These are phyloP conservation scores for Termitomyces sp. DNA, from an alignment of 768 basidiomycete species.

Conservation along the genomic window DNA sequence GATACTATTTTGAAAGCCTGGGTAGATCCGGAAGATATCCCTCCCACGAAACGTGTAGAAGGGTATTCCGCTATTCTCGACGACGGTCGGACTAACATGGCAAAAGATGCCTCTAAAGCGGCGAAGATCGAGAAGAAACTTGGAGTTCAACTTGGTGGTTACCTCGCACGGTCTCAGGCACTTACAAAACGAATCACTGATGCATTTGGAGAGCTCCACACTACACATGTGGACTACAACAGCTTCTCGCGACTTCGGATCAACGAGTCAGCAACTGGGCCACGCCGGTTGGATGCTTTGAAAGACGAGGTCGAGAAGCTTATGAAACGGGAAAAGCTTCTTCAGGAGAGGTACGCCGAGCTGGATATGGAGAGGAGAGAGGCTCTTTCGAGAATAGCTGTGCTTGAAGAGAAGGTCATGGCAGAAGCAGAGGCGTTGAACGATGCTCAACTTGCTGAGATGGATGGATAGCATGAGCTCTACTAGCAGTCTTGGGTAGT, in stretches of 20 bases:
- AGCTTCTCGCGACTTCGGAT: slow-evolving; percentile 72
- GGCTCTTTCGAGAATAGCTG: slow-evolving; percentile 50
- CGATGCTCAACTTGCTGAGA: slow-evolving; percentile 67
- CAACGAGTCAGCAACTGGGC: slow-evolving; percentile 75
- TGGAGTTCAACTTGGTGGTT: slow-evolving; percentile 84
- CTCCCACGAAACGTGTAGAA: slow-evolving; percentile 52
- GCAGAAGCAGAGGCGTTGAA: slow-evolving; percentile 79
- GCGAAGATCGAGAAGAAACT: slow-evolving; percentile 91
- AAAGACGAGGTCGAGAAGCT: slow-evolving; percentile 85
- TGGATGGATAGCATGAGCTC: slow-evolving; percentile 38
- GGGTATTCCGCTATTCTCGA: slow-evolving; percentile 65
- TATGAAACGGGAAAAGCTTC: slow-evolving; percentile 67
- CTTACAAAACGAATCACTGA: slow-evolving; percentile 61
- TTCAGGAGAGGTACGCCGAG: slow-evolving; percentile 87
- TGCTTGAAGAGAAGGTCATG: slow-evolving; percentile 85
- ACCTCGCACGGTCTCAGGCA: slow-evolving; percentile 70
- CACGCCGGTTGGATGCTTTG: slow-evolving; percentile 71
- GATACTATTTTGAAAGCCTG: slow-evolving; percentile 55
- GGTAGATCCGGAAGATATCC: slow-evolving; percentile 63
- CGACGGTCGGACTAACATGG: slow-evolving; percentile 66
- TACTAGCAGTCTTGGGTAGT: slow-evolving; percentile 11
- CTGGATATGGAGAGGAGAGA: slow-evolving; percentile 69
- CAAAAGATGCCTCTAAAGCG: slow-evolving; percentile 76
- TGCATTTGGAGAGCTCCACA: slow-evolving; percentile 69
- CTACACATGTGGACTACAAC: slow-evolving; percentile 66